Percentiles rank a stretch among this genome's conserved stretches.
These are phyloP conservation scores for Umbelopsis sp. DNA, from an alignment of 371 early-diverging fungal genomes.

Conservation along the genomic window DNA sequence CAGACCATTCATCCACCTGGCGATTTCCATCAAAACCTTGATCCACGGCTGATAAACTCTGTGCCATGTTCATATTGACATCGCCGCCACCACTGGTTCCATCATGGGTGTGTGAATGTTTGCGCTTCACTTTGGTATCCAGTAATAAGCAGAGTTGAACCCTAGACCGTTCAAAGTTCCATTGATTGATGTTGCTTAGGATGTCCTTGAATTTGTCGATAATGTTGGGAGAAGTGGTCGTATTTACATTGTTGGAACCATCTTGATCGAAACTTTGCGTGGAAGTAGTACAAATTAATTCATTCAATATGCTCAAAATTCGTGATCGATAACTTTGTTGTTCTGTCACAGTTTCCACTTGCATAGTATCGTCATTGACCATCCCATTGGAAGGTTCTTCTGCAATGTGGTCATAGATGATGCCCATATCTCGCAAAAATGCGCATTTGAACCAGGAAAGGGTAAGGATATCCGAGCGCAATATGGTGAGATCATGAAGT, in stretches of 20 bases:
- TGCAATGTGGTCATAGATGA: conserved; percentile 48
- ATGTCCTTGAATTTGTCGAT: conserved; percentile 51
- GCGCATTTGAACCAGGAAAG: conserved; percentile 50
- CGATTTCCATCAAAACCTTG: conserved; percentile 15
- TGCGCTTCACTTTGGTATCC: conserved; percentile 52
- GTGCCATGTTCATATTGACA: conserved; percentile 21
- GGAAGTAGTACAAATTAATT: conserved; percentile 13
- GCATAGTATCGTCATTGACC: neutral
- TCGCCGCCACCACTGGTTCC: conserved; percentile 17
- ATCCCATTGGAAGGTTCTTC: conserved; percentile 1
- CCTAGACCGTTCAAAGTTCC: conserved; percentile 65
- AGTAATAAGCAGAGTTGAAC: conserved; percentile 61
- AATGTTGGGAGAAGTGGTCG: conserved; percentile 27
- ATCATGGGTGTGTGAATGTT: conserved; percentile 26
- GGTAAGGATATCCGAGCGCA: conserved; percentile 43
- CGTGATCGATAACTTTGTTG: conserved; percentile 13
- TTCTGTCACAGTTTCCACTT: neutral
- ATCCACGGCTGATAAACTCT: conserved; percentile 18
- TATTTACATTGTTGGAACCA: conserved; percentile 6
- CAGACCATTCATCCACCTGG: conserved; percentile 18
- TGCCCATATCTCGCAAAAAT: conserved; percentile 48
- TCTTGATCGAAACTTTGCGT: conserved; percentile 7
- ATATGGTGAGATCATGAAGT: conserved; percentile 42
- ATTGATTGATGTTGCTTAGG: conserved; percentile 57
- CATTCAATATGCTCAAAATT: conserved; percentile 9